Conservation (phyloP, 352 stramenopile genomes). For the Phytophthora tubulina region DNA sequence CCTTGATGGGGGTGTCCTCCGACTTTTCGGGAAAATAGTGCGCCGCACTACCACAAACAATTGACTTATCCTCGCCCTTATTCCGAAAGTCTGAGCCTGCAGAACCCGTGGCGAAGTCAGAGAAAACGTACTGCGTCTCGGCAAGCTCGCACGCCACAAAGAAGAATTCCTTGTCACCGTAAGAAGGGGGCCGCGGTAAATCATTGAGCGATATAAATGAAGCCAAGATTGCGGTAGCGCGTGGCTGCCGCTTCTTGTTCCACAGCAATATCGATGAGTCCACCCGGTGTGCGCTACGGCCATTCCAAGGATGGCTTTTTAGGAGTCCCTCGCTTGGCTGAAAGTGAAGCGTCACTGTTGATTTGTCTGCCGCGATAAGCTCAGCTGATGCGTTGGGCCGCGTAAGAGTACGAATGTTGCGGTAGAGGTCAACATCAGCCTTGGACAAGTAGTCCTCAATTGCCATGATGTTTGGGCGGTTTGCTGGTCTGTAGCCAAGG, state of each 20-base stretch:
- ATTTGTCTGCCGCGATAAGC: slow-evolving; percentile 39
- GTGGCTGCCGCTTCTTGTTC: slow-evolving; percentile 53
- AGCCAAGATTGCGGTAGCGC: slow-evolving; percentile 51
- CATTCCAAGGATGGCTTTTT: slow-evolving; percentile 46
- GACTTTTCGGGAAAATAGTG: slow-evolving; percentile 54
- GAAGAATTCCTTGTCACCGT: slow-evolving; percentile 61
- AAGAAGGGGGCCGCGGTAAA: slow-evolving; percentile 40
- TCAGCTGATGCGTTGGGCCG: slow-evolving; percentile 31
- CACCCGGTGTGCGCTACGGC: slow-evolving; percentile 46
- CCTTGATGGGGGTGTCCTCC: slow-evolving; percentile 23
- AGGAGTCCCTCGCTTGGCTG: slow-evolving; percentile 38
- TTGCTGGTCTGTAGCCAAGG: slow-evolving; percentile 32
- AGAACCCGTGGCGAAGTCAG: slow-evolving; percentile 50
- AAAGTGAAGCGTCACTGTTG: slow-evolving; percentile 38
- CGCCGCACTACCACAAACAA: slow-evolving; percentile 58
- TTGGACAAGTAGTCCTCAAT: slow-evolving; percentile 48
- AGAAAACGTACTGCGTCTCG: slow-evolving; percentile 52
- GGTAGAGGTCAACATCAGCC: slow-evolving; percentile 35
- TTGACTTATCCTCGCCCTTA: slow-evolving; percentile 39
- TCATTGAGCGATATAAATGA: slow-evolving; percentile 50
- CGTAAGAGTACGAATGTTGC: slow-evolving; percentile 28
- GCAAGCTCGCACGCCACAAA: slow-evolving; percentile 58
- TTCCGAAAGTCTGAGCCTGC: slow-evolving; percentile 43
- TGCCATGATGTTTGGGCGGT: slow-evolving; percentile 40
- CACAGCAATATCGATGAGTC: slow-evolving; percentile 62